A percentile compares a stretch with the other conserved stretches of the same genome.
phyloP scores from a whole-genome alignment of 495 filamentous ascomycete genomes.

The Rhizodiscina lignyota region DNA sequence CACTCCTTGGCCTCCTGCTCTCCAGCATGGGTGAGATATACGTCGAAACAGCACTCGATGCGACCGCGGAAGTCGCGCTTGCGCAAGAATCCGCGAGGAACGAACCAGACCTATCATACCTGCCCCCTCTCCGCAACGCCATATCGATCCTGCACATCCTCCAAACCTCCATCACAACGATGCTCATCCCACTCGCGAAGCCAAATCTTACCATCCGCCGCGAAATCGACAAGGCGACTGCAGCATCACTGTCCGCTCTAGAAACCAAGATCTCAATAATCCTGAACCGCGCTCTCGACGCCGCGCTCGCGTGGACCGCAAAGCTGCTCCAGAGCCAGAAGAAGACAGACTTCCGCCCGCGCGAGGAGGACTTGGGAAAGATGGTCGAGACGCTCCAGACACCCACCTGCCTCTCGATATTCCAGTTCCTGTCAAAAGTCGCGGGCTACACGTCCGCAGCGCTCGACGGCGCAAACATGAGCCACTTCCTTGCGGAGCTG shows the following conservation, averaged over 20 bases:
- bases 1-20: constrained; percentile 69
- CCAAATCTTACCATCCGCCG: constrained; percentile 77
- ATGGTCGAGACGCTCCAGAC: constrained; percentile 72
- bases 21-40: constrained; percentile 87
- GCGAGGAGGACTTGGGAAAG: constrained; percentile 52
- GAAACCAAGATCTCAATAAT: constrained; percentile 82
- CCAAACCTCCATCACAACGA: constrained; percentile 73
- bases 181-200: constrained; percentile 77
- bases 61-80: constrained; percentile 56
- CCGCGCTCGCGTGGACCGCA: constrained; percentile 59
- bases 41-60: constrained; percentile 83
- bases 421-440: constrained; percentile 53
- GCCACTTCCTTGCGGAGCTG: constrained; percentile 67
- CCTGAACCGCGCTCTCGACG: constrained; percentile 73
- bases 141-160: constrained; percentile 87
- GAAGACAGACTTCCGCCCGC: constrained; percentile 83
- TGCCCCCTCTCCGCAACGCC: constrained; percentile 58
- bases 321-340: constrained; percentile 66
- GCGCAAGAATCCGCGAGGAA: constrained; percentile 59
- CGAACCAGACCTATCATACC: constrained; percentile 79
- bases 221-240: constrained; percentile 77
- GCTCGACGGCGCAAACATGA: constrained; percentile 57
- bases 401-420: constrained; percentile 64
- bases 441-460: constrained; percentile 43
- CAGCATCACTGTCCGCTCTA: constrained; percentile 51